Conservation (phyloP, 768 basidiomycete genomes). For the Lentinula sp. region DNA sequence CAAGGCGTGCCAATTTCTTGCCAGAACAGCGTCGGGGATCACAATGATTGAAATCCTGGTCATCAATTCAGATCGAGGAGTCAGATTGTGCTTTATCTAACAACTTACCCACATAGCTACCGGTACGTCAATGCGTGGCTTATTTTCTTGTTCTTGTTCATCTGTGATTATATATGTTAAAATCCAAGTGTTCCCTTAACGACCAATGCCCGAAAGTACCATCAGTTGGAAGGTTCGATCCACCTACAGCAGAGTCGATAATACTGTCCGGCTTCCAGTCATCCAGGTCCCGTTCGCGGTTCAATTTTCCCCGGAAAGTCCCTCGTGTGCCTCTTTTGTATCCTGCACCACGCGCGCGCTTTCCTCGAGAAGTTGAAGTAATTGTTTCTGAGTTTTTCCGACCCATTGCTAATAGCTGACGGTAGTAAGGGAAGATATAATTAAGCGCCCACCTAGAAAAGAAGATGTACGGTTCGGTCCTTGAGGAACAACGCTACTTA, state of each 20-base stretch:
- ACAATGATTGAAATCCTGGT: constrained; percentile 94
- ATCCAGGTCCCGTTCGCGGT: constrained; percentile 10
- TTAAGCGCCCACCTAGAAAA: too few relatives aligned
- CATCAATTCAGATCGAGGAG: neutral
- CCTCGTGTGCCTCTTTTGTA: constrained; percentile 16
- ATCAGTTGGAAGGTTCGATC: constrained; percentile 26
- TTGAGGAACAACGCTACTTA: too few relatives aligned
- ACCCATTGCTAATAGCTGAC: constrained; percentile 23
- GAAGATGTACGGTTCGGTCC: too few relatives aligned
- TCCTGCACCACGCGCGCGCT: constrained; percentile 31
- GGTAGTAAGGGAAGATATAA: too few relatives aligned
- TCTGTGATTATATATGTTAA: neutral
- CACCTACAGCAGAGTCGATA: constrained; percentile 40
- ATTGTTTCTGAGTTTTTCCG: constrained; percentile 30
- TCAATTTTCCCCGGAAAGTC: constrained; percentile 11
- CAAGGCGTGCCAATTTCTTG: constrained; percentile 84
- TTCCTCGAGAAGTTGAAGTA: constrained; percentile 14
- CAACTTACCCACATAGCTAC: constrained; percentile 93
- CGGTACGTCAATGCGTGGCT: constrained; percentile 53
- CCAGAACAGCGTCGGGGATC: constrained; percentile 55
- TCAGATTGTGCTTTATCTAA: neutral
- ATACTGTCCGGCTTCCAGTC: constrained; percentile 52
- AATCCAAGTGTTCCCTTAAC: neutral
- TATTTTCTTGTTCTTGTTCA: constrained; percentile 16
- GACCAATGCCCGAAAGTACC: constrained; percentile 4